A percentile compares a stretch with the other conserved stretches of the same genome.
phyloP scores from a whole-genome alignment of 1,284 basidiomycete genomes.

The Rugiboletus extremiorientalis region DNA sequence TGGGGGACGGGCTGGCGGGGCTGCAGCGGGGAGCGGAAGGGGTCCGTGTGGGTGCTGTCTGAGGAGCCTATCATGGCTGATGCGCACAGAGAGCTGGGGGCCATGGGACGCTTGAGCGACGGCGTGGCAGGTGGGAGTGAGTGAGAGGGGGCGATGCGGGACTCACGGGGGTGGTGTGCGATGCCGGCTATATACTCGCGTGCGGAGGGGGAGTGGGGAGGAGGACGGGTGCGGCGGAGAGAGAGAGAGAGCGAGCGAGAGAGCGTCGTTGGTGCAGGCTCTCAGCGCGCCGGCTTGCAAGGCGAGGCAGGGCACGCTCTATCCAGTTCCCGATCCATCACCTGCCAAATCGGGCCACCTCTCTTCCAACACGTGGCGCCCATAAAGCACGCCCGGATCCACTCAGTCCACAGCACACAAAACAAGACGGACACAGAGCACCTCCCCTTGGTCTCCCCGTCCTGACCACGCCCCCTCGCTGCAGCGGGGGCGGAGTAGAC shows the following conservation, averaged over 20 bases:
- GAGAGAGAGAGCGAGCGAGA: no score
- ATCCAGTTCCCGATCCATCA: constrained; percentile 32
- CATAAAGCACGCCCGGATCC: constrained; percentile 8
- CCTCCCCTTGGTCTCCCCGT: constrained; percentile 9
- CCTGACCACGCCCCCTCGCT: no score
- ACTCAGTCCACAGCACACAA: background rate
- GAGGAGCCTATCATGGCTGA: constrained; percentile 22
- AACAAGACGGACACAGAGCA: background rate
- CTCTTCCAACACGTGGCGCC: constrained; percentile 30
- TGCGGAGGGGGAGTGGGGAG: background rate
- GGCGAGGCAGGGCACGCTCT: constrained; percentile 35
- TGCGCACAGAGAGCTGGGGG: constrained; percentile 13
- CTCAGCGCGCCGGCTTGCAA: constrained; percentile 30
- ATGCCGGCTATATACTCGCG: constrained; percentile 2
- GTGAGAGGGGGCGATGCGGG: background rate
- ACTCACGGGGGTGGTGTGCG: background rate
- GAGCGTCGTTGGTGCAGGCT: constrained; percentile 20
- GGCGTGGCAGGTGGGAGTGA: background rate
- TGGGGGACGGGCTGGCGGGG: constrained; percentile 12
- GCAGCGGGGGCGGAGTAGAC: constrained; percentile 4
- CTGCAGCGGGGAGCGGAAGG: constrained; percentile 15
- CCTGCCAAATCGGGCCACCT: constrained; percentile 23
- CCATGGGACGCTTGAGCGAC: constrained; percentile 13
- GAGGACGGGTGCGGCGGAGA: constrained; percentile 12
- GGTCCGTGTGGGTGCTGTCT: background rate